These are phyloP conservation scores for Mortierella sp. DNA, from an alignment of 371 early-diverging fungal genomes.

Conservation along the genomic window DNA sequence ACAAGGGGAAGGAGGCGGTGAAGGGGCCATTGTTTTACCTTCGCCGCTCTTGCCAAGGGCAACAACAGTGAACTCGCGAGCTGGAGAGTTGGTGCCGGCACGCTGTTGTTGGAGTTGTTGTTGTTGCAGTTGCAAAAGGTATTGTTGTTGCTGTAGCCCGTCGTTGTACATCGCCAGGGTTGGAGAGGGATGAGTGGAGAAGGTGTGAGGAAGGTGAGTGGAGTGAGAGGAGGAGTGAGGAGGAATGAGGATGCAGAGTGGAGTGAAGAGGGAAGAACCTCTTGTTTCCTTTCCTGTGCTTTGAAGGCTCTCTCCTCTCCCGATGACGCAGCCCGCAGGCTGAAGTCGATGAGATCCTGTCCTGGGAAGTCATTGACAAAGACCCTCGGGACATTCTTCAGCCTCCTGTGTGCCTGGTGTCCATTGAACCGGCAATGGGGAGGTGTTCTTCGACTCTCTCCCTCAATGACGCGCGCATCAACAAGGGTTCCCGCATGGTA, in stretches of 20 bases:
- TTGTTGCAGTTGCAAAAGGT: slow-evolving; percentile 29
- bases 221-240: neutral
- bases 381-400: too few species aligned
- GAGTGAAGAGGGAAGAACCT: too few species aligned
- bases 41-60: slow-evolving; percentile 53
- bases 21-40: slow-evolving; percentile 16
- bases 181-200: neutral
- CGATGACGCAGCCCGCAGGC: too few species aligned
- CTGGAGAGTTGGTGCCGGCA: slow-evolving; percentile 9
- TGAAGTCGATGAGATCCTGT: too few species aligned
- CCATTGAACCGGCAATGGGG: too few species aligned
- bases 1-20: neutral
- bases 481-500: too few species aligned
- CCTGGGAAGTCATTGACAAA: too few species aligned
- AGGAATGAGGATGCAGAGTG: neutral
- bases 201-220: neutral
- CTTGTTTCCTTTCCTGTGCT: too few species aligned
- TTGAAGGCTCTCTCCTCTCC: too few species aligned
- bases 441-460: too few species aligned
- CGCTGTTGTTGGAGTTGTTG: slow-evolving; percentile 20
- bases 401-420: too few species aligned
- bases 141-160: slow-evolving; percentile 31
- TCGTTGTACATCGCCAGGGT: neutral
- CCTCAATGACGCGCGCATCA: too few species aligned
- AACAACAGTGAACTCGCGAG: slow-evolving; percentile 45